Conservation (phyloP, 306 rosid species). For the Cucumis sativus region DNA sequence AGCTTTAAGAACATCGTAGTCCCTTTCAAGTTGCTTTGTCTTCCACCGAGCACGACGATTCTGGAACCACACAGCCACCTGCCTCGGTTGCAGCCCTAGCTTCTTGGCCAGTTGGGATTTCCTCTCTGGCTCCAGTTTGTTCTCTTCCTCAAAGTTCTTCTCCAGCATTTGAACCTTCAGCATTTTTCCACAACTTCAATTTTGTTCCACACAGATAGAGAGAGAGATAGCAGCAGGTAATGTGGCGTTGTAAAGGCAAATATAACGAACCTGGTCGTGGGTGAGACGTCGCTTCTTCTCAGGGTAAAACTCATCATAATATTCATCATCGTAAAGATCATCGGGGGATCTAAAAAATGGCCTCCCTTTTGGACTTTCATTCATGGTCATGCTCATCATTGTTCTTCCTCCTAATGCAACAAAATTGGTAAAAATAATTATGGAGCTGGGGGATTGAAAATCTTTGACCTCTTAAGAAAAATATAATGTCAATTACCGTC, state of each 20-base stretch:
- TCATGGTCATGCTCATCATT: conserved; percentile 51
- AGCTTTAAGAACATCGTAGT: conserved; percentile 72
- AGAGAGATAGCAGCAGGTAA: not conserved
- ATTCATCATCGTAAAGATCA: conserved; percentile 77
- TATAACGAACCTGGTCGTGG: conserved; percentile 50
- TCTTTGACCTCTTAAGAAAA: too few species aligned
- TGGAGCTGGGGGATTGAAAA: too few species aligned
- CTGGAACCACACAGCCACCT: conserved; percentile 98
- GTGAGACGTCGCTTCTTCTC: conserved; percentile 97
- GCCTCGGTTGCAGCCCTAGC: conserved; percentile 83
- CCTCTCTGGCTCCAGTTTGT: conserved; percentile 92
- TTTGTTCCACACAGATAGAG: not conserved
- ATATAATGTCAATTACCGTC: too few species aligned
- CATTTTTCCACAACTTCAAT: not conserved
- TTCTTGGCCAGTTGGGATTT: conserved; percentile 86
- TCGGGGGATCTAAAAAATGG: conserved; percentile 64
- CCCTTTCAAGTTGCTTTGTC: conserved; percentile 93
- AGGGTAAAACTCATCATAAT: conserved; percentile 78
- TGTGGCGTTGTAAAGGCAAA: not conserved
- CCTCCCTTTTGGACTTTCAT: conserved; percentile 56
- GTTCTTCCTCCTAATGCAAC: conserved; percentile 33
- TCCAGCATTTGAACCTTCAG: conserved; percentile 75
- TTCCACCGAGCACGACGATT: conserved; percentile 99
- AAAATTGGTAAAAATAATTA: not conserved
- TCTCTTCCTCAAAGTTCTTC: conserved; percentile 89